Evolutionary conservation across 2,329 filamentous ascomycete genomes (phyloP).

Genomic region (Ceratocystis papillata): DNA sequence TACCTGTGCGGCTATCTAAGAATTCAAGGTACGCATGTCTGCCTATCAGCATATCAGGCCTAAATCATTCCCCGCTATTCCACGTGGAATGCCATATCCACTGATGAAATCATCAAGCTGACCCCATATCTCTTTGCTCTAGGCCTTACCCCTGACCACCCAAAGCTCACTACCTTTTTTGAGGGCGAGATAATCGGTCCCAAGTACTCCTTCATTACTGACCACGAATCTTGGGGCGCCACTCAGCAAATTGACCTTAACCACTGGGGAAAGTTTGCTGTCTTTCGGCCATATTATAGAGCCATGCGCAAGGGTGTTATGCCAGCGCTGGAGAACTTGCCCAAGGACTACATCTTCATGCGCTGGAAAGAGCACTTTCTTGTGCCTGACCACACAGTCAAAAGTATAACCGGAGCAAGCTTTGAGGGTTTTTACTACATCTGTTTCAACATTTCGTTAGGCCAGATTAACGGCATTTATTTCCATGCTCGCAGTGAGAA

Average conservation of each 20-base stretch:
- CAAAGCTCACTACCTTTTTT: slow-evolving; percentile 95
- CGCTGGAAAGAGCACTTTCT: slow-evolving; percentile 98
- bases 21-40: slow-evolving; percentile 63
- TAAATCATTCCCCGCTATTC: slow-evolving; percentile 16
- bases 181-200: slow-evolving; percentile 95
- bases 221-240: slow-evolving; percentile 82
- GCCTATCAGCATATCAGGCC: slow-evolving; percentile 13
- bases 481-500: slow-evolving; percentile 98
- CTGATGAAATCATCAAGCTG: not conserved
- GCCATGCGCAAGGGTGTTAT: slow-evolving; percentile 46
- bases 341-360: slow-evolving; percentile 91
- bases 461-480: slow-evolving; percentile 85
- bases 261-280: slow-evolving; percentile 84
- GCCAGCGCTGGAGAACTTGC: slow-evolving; percentile 56
- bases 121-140: slow-evolving; percentile 22
- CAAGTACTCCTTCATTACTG: slow-evolving; percentile 87
- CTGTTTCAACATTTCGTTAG: slow-evolving; percentile 87
- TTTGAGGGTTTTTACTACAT: slow-evolving; percentile 99
- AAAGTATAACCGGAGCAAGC: slow-evolving; percentile 83
- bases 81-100: not conserved
- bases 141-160: slow-evolving; percentile 92
- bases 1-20: slow-evolving; percentile 90
- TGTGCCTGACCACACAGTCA: slow-evolving; percentile 85
- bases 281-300: slow-evolving; percentile 65
- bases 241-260: slow-evolving; percentile 82